A percentile compares a stretch with the other conserved stretches of the same genome.
Evolutionary conservation across 2,329 filamentous ascomycete species (phyloP).

Genomic region (Pseudonectria buxi): DNA sequence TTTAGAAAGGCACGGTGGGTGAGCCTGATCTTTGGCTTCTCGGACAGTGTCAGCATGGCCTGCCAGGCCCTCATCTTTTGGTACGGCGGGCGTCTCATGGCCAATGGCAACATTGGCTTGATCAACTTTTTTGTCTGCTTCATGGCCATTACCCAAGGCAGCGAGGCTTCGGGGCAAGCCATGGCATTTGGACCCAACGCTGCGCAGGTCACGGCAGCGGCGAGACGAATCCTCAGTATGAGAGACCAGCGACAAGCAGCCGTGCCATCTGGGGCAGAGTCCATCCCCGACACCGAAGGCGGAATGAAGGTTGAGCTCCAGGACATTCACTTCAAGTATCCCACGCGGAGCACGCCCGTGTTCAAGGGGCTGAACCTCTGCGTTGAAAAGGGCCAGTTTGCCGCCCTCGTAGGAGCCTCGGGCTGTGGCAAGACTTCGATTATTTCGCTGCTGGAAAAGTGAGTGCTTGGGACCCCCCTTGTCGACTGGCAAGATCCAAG

Average conservation of each 20-base stretch:
- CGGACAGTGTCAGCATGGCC: slow-evolving; percentile 59
- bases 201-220: slow-evolving; percentile 51
- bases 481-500: not conserved
- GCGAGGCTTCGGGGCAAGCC: slow-evolving; percentile 59
- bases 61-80: slow-evolving; percentile 60
- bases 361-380: slow-evolving; percentile 57
- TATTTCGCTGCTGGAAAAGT: slow-evolving; percentile 53
- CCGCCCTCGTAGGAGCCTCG: slow-evolving; percentile 62
- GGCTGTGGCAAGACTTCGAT: slow-evolving; percentile 70
- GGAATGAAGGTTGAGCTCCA: slow-evolving; percentile 51
- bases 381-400: slow-evolving; percentile 63
- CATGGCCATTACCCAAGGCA: slow-evolving; percentile 60
- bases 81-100: slow-evolving; percentile 57
- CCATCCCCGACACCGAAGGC: slow-evolving; percentile 39
- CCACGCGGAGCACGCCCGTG: slow-evolving; percentile 48
- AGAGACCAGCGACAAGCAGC: slow-evolving; percentile 37
- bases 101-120: slow-evolving; percentile 39
- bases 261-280: slow-evolving; percentile 21
- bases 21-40: slow-evolving; percentile 61
- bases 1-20: slow-evolving; percentile 55
- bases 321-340: slow-evolving; percentile 55
- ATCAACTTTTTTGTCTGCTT: slow-evolving; percentile 51
- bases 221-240: slow-evolving; percentile 52
- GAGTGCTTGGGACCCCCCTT: not conserved
- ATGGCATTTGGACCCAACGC: slow-evolving; percentile 62